Evolutionary conservation across 768 basidiomycete genomes (phyloP), one percentile per base, ranked within the genome.

Genomic region (Boletus barrowsii): DNA sequence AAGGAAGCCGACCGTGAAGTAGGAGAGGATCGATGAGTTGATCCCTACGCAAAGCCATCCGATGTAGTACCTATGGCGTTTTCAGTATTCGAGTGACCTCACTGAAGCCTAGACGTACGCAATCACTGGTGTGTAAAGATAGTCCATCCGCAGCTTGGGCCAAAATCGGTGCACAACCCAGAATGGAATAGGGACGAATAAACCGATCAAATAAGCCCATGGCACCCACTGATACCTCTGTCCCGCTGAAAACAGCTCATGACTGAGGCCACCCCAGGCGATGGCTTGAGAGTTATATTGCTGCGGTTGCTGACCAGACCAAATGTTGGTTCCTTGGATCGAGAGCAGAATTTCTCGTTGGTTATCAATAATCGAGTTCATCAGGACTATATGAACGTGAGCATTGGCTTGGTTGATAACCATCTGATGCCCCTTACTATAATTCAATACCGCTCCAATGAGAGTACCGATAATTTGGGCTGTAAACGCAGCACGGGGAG

Each of bases 401-500:
- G 73, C 71, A 57, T 79, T 78, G 75, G 80, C 78, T 36, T 81
- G 57, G 74, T 64, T 77, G 61, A 74, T 64, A 30, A 9, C 10
- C 29, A 17, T 35, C 26, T 7, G 68, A 70, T 83, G 10, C 2
- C 81, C 82, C 86, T 66, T 55, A 90, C 82, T 79, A 50, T 68
- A 76, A 56, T 77, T 77, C 41, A 77, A 60, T 33, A 71, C 56
- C 2, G 68, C 69, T 22, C 66, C 66, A 0, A 63, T 41, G 22
- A 67, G 51, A 5, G 66, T 65, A 17, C 66, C 66, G 17, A 62
- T 55, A n/a, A 85, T 72, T 61, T 87, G 86, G 8, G 83, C 82
- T 10, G 81, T 63, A 67, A 87, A 84, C 70, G 85, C 82, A 37
- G 78, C 75, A 14, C 85, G 82, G 22, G 86, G 84, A 26, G 87